Percentiles rank a stretch among this genome's conserved stretches.
Conservation (phyloP, 2,329 filamentous ascomycete species). For the Bretziella fagacearum region DNA sequence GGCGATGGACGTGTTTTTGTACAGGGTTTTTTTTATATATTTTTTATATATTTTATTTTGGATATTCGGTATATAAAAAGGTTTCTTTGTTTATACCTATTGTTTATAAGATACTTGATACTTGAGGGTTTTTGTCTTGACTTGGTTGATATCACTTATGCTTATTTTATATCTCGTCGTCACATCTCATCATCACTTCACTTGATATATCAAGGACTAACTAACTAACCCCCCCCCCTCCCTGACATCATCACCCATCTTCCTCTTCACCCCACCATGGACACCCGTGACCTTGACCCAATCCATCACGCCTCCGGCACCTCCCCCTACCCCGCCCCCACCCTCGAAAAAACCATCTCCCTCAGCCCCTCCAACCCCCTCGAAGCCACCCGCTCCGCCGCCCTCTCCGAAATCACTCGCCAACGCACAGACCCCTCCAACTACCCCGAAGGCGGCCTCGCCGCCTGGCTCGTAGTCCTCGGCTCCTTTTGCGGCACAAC, state of each 20-base stretch:
- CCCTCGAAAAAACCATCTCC: not conserved
- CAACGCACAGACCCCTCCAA: constrained; percentile 12
- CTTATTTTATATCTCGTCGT: too few species aligned
- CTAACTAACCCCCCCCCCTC: not conserved
- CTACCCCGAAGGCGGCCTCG: constrained; percentile 44
- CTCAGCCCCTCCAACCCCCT: not conserved
- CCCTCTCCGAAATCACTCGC: constrained; percentile 10
- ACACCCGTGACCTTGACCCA: constrained; percentile 9
- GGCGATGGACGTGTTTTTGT: too few species aligned
- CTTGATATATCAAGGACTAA: not conserved
- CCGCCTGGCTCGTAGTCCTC: constrained; percentile 62
- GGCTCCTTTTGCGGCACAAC: constrained; percentile 57
- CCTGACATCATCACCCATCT: not conserved
- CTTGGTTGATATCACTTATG: not conserved
- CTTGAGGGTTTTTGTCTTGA: too few species aligned
- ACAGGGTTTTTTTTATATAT: too few species aligned
- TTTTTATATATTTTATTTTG: too few species aligned
- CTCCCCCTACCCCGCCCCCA: constrained; percentile 7
- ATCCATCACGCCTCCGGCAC: constrained; percentile 4
- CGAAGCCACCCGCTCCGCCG: not conserved
- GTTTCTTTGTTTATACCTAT: too few species aligned
- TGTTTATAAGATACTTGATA: too few species aligned
- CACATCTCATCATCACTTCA: not conserved
- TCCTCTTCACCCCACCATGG: not conserved
- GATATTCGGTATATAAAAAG: too few species aligned